Evolutionary conservation across 768 basidiomycete species (phyloP).

Genomic region (Paxillus involutus): DNA sequence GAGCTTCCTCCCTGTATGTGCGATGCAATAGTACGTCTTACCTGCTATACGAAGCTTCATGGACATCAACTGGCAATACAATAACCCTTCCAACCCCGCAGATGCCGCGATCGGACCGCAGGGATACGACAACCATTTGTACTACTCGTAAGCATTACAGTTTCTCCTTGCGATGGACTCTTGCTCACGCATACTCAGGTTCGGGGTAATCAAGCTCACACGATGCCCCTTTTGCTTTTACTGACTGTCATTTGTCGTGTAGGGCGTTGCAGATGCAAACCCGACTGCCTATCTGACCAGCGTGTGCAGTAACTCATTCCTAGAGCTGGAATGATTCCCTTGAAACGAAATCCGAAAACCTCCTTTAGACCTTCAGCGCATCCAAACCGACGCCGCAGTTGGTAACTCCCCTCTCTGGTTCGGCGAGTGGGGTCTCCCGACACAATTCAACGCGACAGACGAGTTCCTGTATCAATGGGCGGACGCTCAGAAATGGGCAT

Average conservation of each 20-base stretch:
- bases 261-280: constrained; percentile 72
- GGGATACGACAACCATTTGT: constrained; percentile 77
- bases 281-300: constrained; percentile 62
- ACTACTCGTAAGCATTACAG: constrained; percentile 55
- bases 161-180: neutral
- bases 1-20: constrained; percentile 7
- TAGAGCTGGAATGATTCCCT: neutral
- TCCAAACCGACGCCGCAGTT: constrained; percentile 45
- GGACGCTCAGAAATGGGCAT: constrained; percentile 71
- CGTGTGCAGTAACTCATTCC: constrained; percentile 61
- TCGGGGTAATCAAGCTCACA: constrained; percentile 45
- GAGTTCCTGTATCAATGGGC: constrained; percentile 67
- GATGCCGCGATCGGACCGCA: constrained; percentile 69
- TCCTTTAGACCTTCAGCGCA: constrained; percentile 54
- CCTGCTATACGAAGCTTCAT: constrained; percentile 56
- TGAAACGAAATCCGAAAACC: neutral
- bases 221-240: neutral
- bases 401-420: constrained; percentile 52
- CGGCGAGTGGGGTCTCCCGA: constrained; percentile 63
- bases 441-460: constrained; percentile 63
- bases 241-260: constrained; percentile 5
- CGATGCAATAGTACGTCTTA: constrained; percentile 4
- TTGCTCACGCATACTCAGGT: constrained; percentile 37
- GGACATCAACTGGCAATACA: constrained; percentile 77
- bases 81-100: constrained; percentile 70